These are phyloP conservation scores for Eimeria mitis DNA, from an alignment of 169 alveolate species.

Conservation along the genomic window DNA sequence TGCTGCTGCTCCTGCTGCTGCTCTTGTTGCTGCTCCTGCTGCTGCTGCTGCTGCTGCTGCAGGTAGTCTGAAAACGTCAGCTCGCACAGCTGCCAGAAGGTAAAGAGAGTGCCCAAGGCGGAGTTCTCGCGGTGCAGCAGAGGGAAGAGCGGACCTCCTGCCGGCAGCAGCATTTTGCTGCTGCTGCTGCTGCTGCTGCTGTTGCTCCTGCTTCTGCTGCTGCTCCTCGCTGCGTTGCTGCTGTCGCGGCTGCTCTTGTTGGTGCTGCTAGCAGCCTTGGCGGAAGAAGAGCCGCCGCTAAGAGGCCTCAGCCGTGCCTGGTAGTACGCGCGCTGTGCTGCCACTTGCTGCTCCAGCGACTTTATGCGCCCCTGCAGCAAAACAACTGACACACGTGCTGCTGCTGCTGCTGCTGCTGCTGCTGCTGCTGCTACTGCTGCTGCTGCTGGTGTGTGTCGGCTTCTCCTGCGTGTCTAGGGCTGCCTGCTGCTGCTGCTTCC, in stretches of 20 bases:
- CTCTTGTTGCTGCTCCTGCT: background rate
- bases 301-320: constrained; percentile 32
- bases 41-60: constrained; percentile 5
- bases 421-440: background rate
- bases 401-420: constrained; percentile 5
- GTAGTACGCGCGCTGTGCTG: constrained; percentile 53
- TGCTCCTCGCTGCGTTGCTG: background rate
- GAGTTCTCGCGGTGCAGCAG: constrained; percentile 47
- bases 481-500: constrained; percentile 16
- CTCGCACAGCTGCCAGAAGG: constrained; percentile 75
- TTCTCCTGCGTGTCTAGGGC: background rate
- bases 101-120: constrained; percentile 71
- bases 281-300: constrained; percentile 20
- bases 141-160: constrained; percentile 51
- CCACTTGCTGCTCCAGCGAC: constrained; percentile 69
- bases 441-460: no score
- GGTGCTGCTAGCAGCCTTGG: constrained; percentile 14
- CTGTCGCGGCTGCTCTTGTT: constrained; percentile 34
- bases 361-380: constrained; percentile 70
- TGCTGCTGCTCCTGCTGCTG: constrained; percentile 58
- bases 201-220: no score
- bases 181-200: background rate
- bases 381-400: background rate
- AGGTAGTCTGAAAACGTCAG: background rate
- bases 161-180: background rate